Percentiles rank a stretch among this genome's conserved stretches.
These are phyloP conservation scores for Dissophora globulifera DNA, from an alignment of 192 early-diverging fungal species.

Conservation along the genomic window DNA sequence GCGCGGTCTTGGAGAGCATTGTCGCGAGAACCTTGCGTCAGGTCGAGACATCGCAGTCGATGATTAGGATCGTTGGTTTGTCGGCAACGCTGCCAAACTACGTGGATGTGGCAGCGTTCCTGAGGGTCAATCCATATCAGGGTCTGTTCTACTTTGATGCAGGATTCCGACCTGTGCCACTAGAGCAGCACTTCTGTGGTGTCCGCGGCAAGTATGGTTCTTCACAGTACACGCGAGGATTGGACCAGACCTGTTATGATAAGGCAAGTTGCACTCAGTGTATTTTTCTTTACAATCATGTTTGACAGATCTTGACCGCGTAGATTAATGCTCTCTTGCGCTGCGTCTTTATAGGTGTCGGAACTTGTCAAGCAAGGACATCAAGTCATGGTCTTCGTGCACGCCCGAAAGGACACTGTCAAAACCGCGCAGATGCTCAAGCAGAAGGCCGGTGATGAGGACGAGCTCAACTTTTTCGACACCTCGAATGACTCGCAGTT, in stretches of 20 bases:
- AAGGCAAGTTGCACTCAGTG: conserved; percentile 63
- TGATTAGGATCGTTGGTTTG: conserved; percentile 97
- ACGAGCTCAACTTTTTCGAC: conserved; percentile 72
- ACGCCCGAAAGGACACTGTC: conserved; percentile 98
- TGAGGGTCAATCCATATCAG: conserved; percentile 91
- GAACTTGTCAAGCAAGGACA: conserved; percentile 82
- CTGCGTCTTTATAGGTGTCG: conserved; percentile 52
- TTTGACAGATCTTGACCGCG: too few species aligned
- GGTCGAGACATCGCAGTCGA: conserved; percentile 87
- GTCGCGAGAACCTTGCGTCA: conserved; percentile 94
- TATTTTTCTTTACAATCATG: too few species aligned
- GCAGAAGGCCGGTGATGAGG: conserved; percentile 76
- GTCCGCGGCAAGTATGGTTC: conserved; percentile 90
- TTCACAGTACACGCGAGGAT: conserved; percentile 64
- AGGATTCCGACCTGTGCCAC: conserved; percentile 93
- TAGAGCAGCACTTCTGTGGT: conserved; percentile 96
- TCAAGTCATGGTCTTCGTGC: conserved; percentile 99
- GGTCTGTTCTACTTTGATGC: conserved; percentile 98
- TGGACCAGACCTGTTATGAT: conserved; percentile 91
- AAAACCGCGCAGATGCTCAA: conserved; percentile 86
- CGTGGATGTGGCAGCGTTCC: conserved; percentile 92
- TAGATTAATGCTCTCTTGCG: too few species aligned
- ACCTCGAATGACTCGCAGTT: conserved; percentile 60
- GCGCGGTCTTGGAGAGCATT: conserved; percentile 95
- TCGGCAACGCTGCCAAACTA: conserved; percentile 99